These are phyloP conservation scores for Phlyctochytrium arcticum DNA, from an alignment of 192 early-diverging fungal species.

Conservation along the genomic window DNA sequence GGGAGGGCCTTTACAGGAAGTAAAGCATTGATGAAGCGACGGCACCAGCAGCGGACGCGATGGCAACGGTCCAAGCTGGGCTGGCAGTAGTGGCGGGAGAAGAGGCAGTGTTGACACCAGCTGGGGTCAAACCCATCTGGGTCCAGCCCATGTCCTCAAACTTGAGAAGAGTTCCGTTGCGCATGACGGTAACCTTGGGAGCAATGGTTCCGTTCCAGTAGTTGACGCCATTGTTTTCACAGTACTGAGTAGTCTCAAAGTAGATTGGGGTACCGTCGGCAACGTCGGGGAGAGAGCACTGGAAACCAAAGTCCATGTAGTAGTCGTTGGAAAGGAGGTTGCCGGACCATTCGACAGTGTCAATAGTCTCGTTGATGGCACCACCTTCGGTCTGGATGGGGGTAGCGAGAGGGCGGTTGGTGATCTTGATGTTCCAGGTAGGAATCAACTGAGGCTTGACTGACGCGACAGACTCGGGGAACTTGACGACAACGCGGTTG, in stretches of 20 bases:
- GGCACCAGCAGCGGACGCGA: too few species aligned
- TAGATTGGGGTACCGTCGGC: constrained; percentile 24
- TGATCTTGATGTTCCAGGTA: constrained; percentile 21
- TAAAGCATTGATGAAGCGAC: too few species aligned
- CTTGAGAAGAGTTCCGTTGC: constrained; percentile 19
- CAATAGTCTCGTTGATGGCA: constrained; percentile 23
- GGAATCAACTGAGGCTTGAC: constrained; percentile 28
- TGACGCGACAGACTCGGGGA: constrained; percentile 30
- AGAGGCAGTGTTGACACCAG: too few species aligned
- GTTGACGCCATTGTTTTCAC: constrained; percentile 9
- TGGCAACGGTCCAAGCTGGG: too few species aligned
- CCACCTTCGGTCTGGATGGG: constrained; percentile 28
- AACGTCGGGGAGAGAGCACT: constrained; percentile 9
- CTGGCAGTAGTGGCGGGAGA: too few species aligned
- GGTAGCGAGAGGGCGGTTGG: constrained; percentile 16
- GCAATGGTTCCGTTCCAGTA: constrained; percentile 21
- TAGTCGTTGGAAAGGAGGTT: constrained; percentile 18
- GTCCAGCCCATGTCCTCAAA: constrained; percentile 3
- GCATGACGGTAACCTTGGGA: constrained; percentile 19
- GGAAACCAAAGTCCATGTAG: constrained; percentile 31
- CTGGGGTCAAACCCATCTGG: too few species aligned
- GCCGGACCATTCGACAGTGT: constrained; percentile 32
- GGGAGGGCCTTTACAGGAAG: too few species aligned
- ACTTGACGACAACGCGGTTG: constrained; percentile 14
- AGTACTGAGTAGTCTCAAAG: constrained; percentile 26